These are phyloP conservation scores for Mortierella polycephala DNA, from an alignment of 371 early-diverging fungal species.

Conservation along the genomic window DNA sequence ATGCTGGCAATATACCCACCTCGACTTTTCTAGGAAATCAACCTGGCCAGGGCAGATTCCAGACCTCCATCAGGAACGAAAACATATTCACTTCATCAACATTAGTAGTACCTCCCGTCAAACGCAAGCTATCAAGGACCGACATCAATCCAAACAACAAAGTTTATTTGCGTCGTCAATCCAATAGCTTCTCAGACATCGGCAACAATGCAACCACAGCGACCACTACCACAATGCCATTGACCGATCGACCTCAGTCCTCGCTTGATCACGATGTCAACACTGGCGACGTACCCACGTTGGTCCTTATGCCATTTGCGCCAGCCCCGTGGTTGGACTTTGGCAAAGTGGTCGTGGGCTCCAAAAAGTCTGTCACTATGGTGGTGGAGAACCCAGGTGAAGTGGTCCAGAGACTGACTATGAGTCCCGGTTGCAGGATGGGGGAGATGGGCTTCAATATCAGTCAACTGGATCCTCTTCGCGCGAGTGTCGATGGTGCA, in stretches of 20 bases:
- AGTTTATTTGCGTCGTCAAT: constrained; percentile 38
- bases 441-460: constrained; percentile 50
- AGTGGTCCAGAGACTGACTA: constrained; percentile 4
- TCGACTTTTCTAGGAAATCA: background rate
- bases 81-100: constrained; percentile 19
- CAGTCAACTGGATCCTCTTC: constrained; percentile 41
- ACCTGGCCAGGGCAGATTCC: background rate
- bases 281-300: constrained; percentile 14
- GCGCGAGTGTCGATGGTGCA: background rate
- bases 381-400: constrained; percentile 39
- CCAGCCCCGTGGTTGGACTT: constrained; percentile 50
- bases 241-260: constrained; percentile 16
- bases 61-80: constrained; percentile 9
- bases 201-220: background rate
- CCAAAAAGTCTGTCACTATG: constrained; percentile 33
- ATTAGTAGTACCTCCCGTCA: constrained; percentile 15
- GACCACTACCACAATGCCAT: constrained; percentile 6
- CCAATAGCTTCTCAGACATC: constrained; percentile 18
- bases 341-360: constrained; percentile 37
- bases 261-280: constrained; percentile 23
- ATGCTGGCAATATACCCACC: constrained; percentile 11
- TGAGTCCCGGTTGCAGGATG: constrained; percentile 42
- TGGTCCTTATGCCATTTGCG: constrained; percentile 38
- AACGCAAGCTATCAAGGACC: constrained; percentile 32
- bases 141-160: constrained; percentile 24